These are phyloP conservation scores for Citrus mangshanensis DNA, from an alignment of 345 rosid species.

Conservation along the genomic window DNA sequence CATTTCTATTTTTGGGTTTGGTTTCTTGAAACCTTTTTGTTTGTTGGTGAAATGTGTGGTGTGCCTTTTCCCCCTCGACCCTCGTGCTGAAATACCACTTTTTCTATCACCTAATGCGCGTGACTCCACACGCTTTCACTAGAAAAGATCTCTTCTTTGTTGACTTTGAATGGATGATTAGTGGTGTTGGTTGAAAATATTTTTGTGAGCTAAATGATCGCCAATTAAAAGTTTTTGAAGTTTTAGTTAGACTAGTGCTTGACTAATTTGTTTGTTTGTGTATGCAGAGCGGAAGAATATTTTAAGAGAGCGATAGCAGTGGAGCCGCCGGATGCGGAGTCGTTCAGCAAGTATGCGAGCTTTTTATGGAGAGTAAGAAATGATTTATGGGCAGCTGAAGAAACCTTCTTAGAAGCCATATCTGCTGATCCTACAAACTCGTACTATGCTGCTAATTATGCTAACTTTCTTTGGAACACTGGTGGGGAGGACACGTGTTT, in stretches of 20 bases:
- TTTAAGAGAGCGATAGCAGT: constrained; percentile 64
- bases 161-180: background rate
- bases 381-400: constrained; percentile 96
- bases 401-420: constrained; percentile 81
- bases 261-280: background rate
- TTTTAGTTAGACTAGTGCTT: background rate
- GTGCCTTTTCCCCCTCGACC: background rate
- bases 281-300: constrained; percentile 75
- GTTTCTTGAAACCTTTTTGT: background rate
- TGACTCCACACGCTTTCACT: constrained; percentile 14
- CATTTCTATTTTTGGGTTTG: background rate
- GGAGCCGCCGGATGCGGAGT: constrained; percentile 77
- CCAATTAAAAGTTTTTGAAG: background rate
- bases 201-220: background rate
- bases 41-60: constrained; percentile 29
- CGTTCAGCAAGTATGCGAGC: constrained; percentile 69
- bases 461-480: constrained; percentile 91
- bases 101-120: constrained; percentile 17
- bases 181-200: background rate
- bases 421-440: constrained; percentile 74
- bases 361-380: constrained; percentile 78
- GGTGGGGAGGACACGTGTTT: constrained; percentile 95
- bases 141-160: background rate
- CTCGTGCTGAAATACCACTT: background rate
- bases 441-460: constrained; percentile 70